Evolutionary conservation across 2,329 filamentous ascomycete genomes (phyloP).

Genomic region (Rachicladosporium sp.): DNA sequence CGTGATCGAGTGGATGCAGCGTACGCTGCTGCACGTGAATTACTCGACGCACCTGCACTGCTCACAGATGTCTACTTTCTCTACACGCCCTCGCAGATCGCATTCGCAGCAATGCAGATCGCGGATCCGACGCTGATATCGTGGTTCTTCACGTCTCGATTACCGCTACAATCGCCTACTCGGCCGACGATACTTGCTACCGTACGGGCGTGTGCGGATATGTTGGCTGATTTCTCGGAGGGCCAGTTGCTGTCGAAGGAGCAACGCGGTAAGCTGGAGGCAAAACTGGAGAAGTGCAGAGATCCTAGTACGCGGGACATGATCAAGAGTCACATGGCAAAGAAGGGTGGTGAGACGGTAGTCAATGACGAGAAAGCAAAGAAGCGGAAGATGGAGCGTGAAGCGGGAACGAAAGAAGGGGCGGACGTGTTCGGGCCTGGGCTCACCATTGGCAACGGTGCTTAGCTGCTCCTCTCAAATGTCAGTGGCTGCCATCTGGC

Average conservation of each 20-base stretch:
- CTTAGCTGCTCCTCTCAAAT: no score
- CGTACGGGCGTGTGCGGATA: slow-evolving; percentile 26
- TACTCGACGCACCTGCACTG: slow-evolving; percentile 61
- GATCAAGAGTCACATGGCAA: slow-evolving; percentile 54
- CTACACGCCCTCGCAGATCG: slow-evolving; percentile 88
- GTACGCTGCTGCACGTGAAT: slow-evolving; percentile 58
- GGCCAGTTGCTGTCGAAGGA: slow-evolving; percentile 19
- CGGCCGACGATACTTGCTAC: slow-evolving; percentile 26
- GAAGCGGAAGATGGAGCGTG: slow-evolving; percentile 32
- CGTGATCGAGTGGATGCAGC: slow-evolving; percentile 45
- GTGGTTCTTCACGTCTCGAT: slow-evolving; percentile 35
- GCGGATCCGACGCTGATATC: slow-evolving; percentile 53
- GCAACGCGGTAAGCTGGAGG: slow-evolving; percentile 34
- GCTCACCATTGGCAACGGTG: no score
- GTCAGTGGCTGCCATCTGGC: no score
- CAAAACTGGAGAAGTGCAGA: slow-evolving; percentile 59
- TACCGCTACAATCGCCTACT: slow-evolving; percentile 18
- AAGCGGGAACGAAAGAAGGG: slow-evolving; percentile 24
- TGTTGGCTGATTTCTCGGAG: slow-evolving; percentile 23
- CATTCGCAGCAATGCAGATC: slow-evolving; percentile 67
- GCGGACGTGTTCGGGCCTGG: slow-evolving; percentile 34
- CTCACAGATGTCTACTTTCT: slow-evolving; percentile 96
- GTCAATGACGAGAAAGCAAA: slow-evolving; percentile 29
- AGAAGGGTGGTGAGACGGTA: slow-evolving; percentile 26
- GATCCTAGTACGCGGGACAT: slow-evolving; percentile 65